These are phyloP conservation scores for Rickenella mellea DNA, from an alignment of 768 basidiomycete species.

Conservation along the genomic window DNA sequence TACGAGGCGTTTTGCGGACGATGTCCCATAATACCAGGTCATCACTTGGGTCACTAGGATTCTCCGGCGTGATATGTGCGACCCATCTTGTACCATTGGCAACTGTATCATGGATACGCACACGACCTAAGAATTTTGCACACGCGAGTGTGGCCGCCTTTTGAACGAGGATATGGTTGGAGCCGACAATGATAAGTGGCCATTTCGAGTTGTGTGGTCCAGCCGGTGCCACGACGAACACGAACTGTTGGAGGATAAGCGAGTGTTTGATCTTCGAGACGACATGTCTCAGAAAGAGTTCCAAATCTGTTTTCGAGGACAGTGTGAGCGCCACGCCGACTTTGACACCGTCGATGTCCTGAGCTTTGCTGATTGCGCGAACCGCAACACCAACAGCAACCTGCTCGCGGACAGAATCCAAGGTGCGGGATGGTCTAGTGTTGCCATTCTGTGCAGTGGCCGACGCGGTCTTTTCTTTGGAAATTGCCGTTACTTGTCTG, in stretches of 20 bases:
- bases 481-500: too few species aligned
- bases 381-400: conserved; percentile 50
- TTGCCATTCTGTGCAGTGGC: too few species aligned
- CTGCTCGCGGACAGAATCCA: conserved; percentile 53
- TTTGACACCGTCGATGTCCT: conserved; percentile 40
- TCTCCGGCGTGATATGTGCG: conserved; percentile 17
- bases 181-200: conserved; percentile 49
- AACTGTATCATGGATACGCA: conserved; percentile 35
- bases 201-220: conserved; percentile 28
- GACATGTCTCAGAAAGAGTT: conserved; percentile 46
- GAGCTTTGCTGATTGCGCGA: conserved; percentile 40
- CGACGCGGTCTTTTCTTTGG: too few species aligned
- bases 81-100: conserved; percentile 22
- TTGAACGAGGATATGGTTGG: conserved; percentile 47
- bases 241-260: conserved; percentile 36
- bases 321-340: conserved; percentile 55
- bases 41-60: too few species aligned
- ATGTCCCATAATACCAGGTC: conserved; percentile 62
- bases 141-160: conserved; percentile 55
- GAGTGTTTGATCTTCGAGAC: conserved; percentile 28
- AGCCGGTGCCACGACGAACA: neutral
- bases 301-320: conserved; percentile 41
- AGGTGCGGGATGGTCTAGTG: too few species aligned
- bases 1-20: conserved; percentile 49
- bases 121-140: conserved; percentile 62